Base-by-base conservation (phyloP, 768 basidiomycete species). In the Lactifluus echinatus region DNA sequence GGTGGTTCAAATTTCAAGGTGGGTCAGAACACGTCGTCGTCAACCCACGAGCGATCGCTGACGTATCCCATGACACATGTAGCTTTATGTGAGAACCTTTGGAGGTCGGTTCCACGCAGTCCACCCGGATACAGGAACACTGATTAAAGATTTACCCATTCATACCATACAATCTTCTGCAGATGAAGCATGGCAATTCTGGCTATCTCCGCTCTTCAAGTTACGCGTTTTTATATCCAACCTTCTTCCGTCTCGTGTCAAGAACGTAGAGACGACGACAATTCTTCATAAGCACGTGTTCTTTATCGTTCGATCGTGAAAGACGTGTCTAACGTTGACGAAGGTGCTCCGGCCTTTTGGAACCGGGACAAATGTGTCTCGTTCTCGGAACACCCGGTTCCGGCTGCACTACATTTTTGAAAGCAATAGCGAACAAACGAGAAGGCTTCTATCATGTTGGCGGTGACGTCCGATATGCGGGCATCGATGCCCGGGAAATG, bases 391-490 rank as follows among this genome's bases (percentile, higher is more conserved):
- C 60, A 8, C 62, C 69, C 71, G 60, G 64, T 2, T 79, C 88
- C 15, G 92, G 92, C 31, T 94, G 93, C 66, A 81, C 85, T 1
- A 89, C 93, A 0, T 92, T 95, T 72, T 76, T 95, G 23, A 93
- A 90, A 70, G 71, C 84, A 0, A 84, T 95, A 55, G 80, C 93
- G 15, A 93, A 93, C 66, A 78, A 84, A 60, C 77, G 89, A 2
- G 75, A 74, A 14, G 85, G 79, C 7, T 93, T 80, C 65, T 76
- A 81, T 3, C 72, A 65, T 5, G 80, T 93, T 47, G 68, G 74
- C 1, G 92, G 92, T 33, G 76, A 89, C 15, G 84, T 94, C 24
- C 75, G 79, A 1, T 95, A 94, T 66, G 90, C 89, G 31, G 91
- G 91, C 12, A 87, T 94, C 48, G 75, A 77, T 28, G 82, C 87